Base-by-base conservation (phyloP, 768 basidiomycete species). In the Podaxis sp. region DNA sequence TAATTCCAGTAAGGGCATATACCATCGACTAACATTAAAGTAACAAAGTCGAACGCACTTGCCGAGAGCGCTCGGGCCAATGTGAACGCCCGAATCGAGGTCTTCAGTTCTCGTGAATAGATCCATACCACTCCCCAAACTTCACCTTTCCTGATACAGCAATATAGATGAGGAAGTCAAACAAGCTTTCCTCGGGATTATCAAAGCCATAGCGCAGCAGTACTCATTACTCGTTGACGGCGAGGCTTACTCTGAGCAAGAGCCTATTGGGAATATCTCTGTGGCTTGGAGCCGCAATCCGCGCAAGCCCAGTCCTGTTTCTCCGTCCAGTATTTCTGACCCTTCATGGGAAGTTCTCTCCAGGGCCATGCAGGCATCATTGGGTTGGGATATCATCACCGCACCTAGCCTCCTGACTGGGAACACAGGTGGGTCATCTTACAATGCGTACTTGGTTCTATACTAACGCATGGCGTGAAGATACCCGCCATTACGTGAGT, bases 351-450 rank as follows among this genome's bases (percentile, higher is more conserved):
- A 59, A 5, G 65, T 72, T 2, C 72, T 74, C 33, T 69, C 72
- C 3, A 61, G 48, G 52, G 69, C 71, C 1, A 69, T 74, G 3
- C 73, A 74, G 44, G 73, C 72, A 3, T 60, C 69, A 0, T 74
- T 74, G 60, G 73, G 73, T 7, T 13, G 49, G 5, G 55, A 68
- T 53, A 70, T 72, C 22, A 61, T 74, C 40, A 68, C 71, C 4
- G 67, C 73, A 11, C 73, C 73, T 7, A 74, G 72, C 55, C 71
- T 70, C 19, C 71, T 72, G 73, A 74, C 73, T 2, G 73, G 73
- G 17, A 72, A 72, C 56, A 72, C 73, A 60, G 72, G 72, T 70
- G 39, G 19, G 68, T 53, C 13, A 63, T 61, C 15, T 39, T 36
- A 68, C 33, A 33, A 9, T 9, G 33, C 2, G 33, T 9, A 9